These are phyloP conservation scores for Rhizopogon salebrosus DNA, from an alignment of 768 basidiomycete genomes.

Conservation along the genomic window DNA sequence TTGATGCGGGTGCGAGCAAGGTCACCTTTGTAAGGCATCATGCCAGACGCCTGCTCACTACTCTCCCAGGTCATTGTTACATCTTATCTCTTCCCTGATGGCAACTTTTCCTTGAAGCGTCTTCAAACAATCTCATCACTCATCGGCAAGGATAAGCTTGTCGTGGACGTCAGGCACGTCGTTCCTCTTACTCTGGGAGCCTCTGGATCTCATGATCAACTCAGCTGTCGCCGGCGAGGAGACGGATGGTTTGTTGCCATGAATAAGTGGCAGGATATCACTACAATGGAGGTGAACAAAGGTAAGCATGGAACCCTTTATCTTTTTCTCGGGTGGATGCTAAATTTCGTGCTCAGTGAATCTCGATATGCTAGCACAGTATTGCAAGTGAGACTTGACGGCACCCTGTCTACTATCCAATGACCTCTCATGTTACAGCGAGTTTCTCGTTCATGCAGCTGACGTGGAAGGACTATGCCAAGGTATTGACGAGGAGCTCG, in stretches of 20 bases:
- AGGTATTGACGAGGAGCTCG: slow-evolving; percentile 90
- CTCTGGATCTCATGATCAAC: neutral
- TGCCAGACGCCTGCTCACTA: slow-evolving; percentile 2
- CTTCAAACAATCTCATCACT: slow-evolving; percentile 54
- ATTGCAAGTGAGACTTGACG: slow-evolving; percentile 61
- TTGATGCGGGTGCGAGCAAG: slow-evolving; percentile 88
- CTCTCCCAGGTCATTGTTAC: slow-evolving; percentile 87
- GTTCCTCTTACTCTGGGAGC: no score
- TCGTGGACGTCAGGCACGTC: slow-evolving; percentile 88
- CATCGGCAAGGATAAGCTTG: slow-evolving; percentile 82
- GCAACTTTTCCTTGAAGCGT: slow-evolving; percentile 69
- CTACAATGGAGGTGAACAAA: slow-evolving; percentile 87
- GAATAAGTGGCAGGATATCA: slow-evolving; percentile 98
- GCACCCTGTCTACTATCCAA: neutral
- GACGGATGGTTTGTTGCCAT: slow-evolving; percentile 90
- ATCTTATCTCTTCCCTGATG: slow-evolving; percentile 88
- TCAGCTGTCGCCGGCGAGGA: slow-evolving; percentile 75
- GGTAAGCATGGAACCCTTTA: slow-evolving; percentile 36
- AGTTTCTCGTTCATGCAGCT: slow-evolving; percentile 95
- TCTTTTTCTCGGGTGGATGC: neutral
- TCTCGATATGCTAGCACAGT: slow-evolving; percentile 72
- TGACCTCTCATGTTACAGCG: slow-evolving; percentile 41
- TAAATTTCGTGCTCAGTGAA: slow-evolving; percentile 37
- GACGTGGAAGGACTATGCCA: slow-evolving; percentile 97
- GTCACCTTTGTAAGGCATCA: slow-evolving; percentile 30